Conservation (phyloP, 768 basidiomycete species). For the Aureoboletus auriporus region DNA sequence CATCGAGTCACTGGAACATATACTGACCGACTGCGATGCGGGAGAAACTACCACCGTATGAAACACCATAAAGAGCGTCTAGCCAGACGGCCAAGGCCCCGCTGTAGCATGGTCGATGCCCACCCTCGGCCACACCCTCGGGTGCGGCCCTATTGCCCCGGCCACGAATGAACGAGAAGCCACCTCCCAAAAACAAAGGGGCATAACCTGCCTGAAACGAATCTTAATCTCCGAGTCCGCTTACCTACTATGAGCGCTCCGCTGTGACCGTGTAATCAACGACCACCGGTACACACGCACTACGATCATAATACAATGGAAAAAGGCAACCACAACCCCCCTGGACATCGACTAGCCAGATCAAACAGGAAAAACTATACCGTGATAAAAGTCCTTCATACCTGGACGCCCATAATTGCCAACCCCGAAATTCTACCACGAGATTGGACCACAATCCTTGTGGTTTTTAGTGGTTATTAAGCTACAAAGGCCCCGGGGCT, state of each 20-base stretch:
- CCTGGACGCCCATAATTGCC: no score
- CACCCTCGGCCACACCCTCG: background rate
- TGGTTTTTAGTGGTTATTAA: background rate
- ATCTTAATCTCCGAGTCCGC: background rate
- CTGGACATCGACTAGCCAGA: background rate
- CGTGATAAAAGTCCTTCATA: no score
- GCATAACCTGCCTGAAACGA: background rate
- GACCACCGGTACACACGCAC: no score
- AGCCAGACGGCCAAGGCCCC: no score
- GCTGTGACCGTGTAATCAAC: background rate
- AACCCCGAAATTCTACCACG: background rate
- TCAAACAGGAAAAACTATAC: no score
- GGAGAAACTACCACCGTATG: no score
- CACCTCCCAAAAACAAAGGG: background rate
- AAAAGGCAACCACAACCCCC: background rate
- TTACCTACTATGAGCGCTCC: background rate
- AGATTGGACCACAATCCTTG: background rate
- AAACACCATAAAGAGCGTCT: no score
- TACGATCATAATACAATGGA: background rate
- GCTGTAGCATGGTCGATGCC: background rate
- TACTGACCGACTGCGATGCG: background rate
- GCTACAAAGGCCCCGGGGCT: background rate
- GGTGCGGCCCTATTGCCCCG: background rate
- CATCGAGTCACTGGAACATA: conserved; percentile 27
- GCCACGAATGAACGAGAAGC: background rate